Base-by-base conservation (phyloP, 176 grass and related monocot genomes). In the Eleusine coracana region DNA sequence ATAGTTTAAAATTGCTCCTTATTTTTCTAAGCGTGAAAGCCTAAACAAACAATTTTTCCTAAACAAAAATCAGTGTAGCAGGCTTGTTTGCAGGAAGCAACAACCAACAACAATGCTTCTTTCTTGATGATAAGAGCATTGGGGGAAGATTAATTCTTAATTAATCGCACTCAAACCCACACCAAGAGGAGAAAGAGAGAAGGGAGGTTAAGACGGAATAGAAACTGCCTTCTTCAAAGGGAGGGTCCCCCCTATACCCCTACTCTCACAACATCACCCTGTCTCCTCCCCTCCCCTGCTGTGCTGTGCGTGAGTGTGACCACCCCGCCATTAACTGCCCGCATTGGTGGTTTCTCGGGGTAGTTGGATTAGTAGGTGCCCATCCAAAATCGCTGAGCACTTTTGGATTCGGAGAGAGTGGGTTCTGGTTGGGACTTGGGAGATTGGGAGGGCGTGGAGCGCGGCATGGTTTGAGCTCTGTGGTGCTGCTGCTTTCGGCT, bases 181-280 rank as follows among this genome's bases (percentile, higher is more conserved):
- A 68, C 50, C 28, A 21, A 70, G 39, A 70, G 39, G 36, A 73
- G 48, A 50, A 48, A 71, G 9, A 50, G 49, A 64, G 73, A 37
- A 11, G 27, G 54, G 66, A 58, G 37, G 40, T 51, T 58, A 82
- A 74, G 88, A 91, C 88, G 90, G 71, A 88, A 85, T 91, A 88
- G 89, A 93, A 97, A 88, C 79, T 97, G 72, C 78, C 70, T 69
- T 68, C 85, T 78, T 81, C 75, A 82, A 58, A 66, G 8, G 2
- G 31, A 18, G 20, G 23, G 21, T 0, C 10, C 41, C 68, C 39
- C 15, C 36, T 21, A 54, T 21, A 54, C 45, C 50, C 49, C 55
- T 5, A 70, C 66, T 68, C 54, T 73, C 73, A 59, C 71, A 17
- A 41, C 49, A 48, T 75, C 58, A 9, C 54, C 38, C 50, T 34